Evolutionary conservation across 805 yeast species (phyloP).

Genomic region (Starmerella vaccinii): DNA sequence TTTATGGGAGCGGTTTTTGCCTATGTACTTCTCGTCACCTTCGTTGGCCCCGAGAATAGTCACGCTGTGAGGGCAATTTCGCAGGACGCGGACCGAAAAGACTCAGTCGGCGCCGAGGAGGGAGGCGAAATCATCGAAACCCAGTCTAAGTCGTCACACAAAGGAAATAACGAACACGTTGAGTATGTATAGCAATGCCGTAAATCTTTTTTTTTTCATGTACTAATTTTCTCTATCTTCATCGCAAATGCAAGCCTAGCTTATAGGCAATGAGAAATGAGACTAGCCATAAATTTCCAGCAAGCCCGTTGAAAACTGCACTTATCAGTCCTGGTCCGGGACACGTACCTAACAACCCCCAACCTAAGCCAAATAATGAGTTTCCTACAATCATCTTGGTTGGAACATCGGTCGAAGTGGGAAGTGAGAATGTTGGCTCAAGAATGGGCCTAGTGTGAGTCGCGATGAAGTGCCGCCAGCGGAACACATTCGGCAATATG

Average conservation of each 20-base stretch:
- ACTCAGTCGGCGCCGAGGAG: not conserved
- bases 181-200: slow-evolving; percentile 8
- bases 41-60: slow-evolving; percentile 47
- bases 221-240: not conserved
- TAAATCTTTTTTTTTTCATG: no score
- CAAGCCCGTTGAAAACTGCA: slow-evolving; percentile 5
- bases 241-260: not conserved
- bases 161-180: not conserved
- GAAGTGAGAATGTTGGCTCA: slow-evolving; percentile 20
- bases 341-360: slow-evolving; percentile 45
- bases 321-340: slow-evolving; percentile 44
- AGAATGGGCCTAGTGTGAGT: slow-evolving; percentile 4
- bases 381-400: slow-evolving; percentile 36
- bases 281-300: slow-evolving; percentile 10
- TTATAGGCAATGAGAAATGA: slow-evolving; percentile 4
- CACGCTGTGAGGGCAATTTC: slow-evolving; percentile 10
- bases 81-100: not conserved
- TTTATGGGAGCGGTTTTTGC: slow-evolving; percentile 58
- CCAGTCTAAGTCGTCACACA: not conserved
- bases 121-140: not conserved
- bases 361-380: slow-evolving; percentile 41
- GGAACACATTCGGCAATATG: slow-evolving; percentile 37
- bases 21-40: slow-evolving; percentile 38
- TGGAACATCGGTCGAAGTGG: slow-evolving; percentile 26
- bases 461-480: slow-evolving; percentile 8